A percentile compares a stretch with the other conserved stretches of the same genome.
phyloP scores from a whole-genome alignment of 371 early-diverging fungal genomes.

The Catenaria anguillulae region DNA sequence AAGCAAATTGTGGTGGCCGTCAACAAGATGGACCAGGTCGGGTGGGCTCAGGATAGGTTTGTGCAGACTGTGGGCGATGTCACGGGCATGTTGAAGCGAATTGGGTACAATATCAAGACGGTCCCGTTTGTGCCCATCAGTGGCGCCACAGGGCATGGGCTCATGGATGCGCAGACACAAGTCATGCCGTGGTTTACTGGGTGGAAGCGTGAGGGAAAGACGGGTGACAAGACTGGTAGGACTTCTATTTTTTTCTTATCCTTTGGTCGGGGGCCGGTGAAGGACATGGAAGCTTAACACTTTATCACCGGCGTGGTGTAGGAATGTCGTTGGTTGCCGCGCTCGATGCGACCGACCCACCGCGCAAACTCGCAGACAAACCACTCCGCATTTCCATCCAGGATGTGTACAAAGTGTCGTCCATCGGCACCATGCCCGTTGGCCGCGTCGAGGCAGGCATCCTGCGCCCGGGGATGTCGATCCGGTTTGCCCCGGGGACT shows the following conservation, averaged over 20 bases:
- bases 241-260: too few relatives aligned
- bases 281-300: constrained; percentile 48
- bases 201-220: constrained; percentile 82
- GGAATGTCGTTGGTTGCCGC: constrained; percentile 67
- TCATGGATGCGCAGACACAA: constrained; percentile 57
- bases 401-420: constrained; percentile 96
- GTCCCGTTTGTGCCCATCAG: constrained; percentile 93
- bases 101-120: constrained; percentile 78
- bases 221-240: constrained; percentile 34
- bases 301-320: constrained; percentile 89
- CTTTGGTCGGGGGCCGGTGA: background rate
- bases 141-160: constrained; percentile 80
- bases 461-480: constrained; percentile 86
- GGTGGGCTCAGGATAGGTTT: constrained; percentile 87
- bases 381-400: constrained; percentile 94
- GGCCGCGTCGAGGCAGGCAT: constrained; percentile 95
- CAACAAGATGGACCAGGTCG: constrained; percentile 98
- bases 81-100: constrained; percentile 81
- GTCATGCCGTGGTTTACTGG: constrained; percentile 97
- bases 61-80: constrained; percentile 85
- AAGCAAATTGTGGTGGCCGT: constrained; percentile 92
- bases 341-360: constrained; percentile 87
- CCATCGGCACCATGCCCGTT: constrained; percentile 91
- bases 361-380: constrained; percentile 77
- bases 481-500: constrained; percentile 66